Evolutionary conservation across 768 basidiomycete genomes (phyloP), one percentile per base, ranked within the genome.

Genomic region (Lactifluus subvellereus): DNA sequence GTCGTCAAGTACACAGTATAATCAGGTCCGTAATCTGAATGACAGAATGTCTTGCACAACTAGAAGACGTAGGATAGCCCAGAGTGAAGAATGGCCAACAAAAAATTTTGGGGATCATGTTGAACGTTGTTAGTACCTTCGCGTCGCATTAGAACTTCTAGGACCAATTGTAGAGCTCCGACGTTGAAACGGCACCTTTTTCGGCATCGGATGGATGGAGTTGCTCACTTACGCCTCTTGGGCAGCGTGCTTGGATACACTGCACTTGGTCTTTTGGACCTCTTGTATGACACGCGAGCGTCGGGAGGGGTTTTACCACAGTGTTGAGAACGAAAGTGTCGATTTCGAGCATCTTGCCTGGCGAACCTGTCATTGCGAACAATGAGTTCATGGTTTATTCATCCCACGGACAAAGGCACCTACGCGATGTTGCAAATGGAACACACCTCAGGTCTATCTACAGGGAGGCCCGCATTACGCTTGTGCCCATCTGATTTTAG

Each of bases 321-420:
- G 32, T 63, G 62, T 3, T 63, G 62, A 53, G 62, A 63, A 40
- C 62, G 57, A 42, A 63, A 63, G 35, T 63, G 62, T 33, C 62
- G 57, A 45, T 63, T 63, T 59, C 62, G 62, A 16, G 62, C 62
- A 7, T 63, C 62, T 54, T 63, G 62, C 62, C 62, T 63, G 14
- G 62, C 62, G 22, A 63, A 63, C 6, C 62, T 63, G 40, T 38
- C 52, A 10, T 54, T 18, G 51, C 61, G 8, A 14, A 20, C n/a
- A 18, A 27, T 14, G 3, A 16, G 37, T 32, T 11, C 30, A 40
- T 33, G 42, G 13, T n/a, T 13, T 3, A n/a, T 8, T 27, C n/a
- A 13, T 5, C 10, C 11, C 20, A 16, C 45, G 32, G 38, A 49
- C 20, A 16, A 30, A 38, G 37, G 47, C 6, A 63, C 62, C 57